phyloP scores from a whole-genome alignment of 2,329 filamentous ascomycete species.

The Escovopsis sp. region DNA sequence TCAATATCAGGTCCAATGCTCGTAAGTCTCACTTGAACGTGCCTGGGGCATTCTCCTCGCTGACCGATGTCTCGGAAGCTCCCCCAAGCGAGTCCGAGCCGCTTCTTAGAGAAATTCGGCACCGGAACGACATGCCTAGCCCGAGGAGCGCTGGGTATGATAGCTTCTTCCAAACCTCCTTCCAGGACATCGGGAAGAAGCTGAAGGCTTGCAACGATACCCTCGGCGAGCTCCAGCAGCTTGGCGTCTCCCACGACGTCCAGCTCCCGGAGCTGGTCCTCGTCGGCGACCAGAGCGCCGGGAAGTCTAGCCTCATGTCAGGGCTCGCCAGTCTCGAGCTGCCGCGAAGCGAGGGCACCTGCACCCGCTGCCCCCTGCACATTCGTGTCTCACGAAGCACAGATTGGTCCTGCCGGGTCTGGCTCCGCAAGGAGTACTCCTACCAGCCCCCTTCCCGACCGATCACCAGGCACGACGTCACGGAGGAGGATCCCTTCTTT shows the following conservation, averaged over 20 bases:
- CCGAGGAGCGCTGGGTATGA: conserved; percentile 17
- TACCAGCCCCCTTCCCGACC: conserved; percentile 28
- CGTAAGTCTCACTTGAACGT: conserved; percentile 16
- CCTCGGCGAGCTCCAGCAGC: conserved; percentile 50
- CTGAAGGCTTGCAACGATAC: conserved; percentile 51
- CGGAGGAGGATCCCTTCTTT: conserved; percentile 37
- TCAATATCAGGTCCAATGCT: conserved; percentile 21
- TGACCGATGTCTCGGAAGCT: conserved; percentile 11
- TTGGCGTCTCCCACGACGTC: conserved; percentile 57
- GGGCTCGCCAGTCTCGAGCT: conserved; percentile 55
- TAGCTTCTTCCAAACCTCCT: conserved; percentile 27
- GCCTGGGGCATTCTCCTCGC: background rate
- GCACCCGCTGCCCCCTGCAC: conserved; percentile 67
- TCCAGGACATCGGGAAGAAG: conserved; percentile 42
- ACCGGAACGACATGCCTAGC: conserved; percentile 11
- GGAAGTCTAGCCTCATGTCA: conserved; percentile 58
- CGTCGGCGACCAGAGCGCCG: conserved; percentile 71
- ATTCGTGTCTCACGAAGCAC: conserved; percentile 49
- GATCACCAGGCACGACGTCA: conserved; percentile 32
- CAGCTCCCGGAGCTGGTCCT: conserved; percentile 66
- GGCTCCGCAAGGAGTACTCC: conserved; percentile 47
- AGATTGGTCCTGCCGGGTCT: conserved; percentile 54
- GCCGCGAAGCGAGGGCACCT: conserved; percentile 51
- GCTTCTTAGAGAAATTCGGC: conserved; percentile 22
- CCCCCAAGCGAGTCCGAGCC: conserved; percentile 23